Evolutionary conservation across 176 grass and related monocot species (phyloP).

Genomic region (Oryza meyeriana): DNA sequence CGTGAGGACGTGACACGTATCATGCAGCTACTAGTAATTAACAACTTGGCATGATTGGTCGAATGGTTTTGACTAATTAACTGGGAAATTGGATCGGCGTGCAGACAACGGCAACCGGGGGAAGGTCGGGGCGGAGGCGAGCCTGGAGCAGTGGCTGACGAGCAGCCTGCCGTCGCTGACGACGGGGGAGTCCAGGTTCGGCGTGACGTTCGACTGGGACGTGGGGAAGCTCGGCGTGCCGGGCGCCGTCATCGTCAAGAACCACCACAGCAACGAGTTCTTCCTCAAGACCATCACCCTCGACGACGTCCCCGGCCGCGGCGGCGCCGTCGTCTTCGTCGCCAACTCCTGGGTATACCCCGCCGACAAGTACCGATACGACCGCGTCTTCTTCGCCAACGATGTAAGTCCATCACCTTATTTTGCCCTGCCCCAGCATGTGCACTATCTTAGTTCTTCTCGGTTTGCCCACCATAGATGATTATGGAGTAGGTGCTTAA

Average conservation of each 20-base stretch:
- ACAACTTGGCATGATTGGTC: background rate
- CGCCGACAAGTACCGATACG: constrained; percentile 28
- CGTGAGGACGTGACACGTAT: background rate
- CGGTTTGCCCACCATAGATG: too few relatives aligned
- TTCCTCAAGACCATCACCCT: constrained; percentile 54
- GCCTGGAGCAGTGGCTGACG: constrained; percentile 31
- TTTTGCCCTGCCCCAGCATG: too few relatives aligned
- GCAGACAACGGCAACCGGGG: constrained; percentile 40
- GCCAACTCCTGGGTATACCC: constrained; percentile 69
- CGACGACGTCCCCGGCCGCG: constrained; percentile 33
- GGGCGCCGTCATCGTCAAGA: constrained; percentile 56
- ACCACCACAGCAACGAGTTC: constrained; percentile 49
- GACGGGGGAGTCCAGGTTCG: constrained; percentile 30
- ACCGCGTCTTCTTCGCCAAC: constrained; percentile 25
- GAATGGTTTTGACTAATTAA: background rate
- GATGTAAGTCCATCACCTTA: background rate
- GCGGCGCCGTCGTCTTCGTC: constrained; percentile 39
- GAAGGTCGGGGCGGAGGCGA: constrained; percentile 21
- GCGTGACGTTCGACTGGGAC: constrained; percentile 51
- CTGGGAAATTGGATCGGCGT: background rate
- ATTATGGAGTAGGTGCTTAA: background rate
- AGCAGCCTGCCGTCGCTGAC: background rate
- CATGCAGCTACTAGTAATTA: background rate
- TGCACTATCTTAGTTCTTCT: too few relatives aligned
- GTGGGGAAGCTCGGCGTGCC: constrained; percentile 41